phyloP scores from a whole-genome alignment of 148 eudicot genomes.

The Linanthus parryae region DNA sequence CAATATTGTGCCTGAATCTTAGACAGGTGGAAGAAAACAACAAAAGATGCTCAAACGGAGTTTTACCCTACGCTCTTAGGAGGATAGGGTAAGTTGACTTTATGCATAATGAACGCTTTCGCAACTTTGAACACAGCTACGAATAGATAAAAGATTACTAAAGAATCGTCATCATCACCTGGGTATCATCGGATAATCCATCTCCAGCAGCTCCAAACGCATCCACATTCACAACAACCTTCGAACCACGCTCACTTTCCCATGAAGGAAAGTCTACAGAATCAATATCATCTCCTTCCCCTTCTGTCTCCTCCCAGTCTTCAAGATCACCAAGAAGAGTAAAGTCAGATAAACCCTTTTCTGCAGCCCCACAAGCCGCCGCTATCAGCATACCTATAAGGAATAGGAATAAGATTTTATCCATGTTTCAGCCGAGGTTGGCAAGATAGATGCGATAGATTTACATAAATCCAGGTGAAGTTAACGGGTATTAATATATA shows the following conservation, averaged over 20 bases:
- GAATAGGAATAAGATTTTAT: constrained; percentile 25
- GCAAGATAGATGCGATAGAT: constrained; percentile 26
- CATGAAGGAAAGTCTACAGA: constrained; percentile 29
- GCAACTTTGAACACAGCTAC: too few species aligned
- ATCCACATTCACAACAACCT: constrained; percentile 73
- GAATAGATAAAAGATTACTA: background rate
- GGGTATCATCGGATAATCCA: constrained; percentile 82
- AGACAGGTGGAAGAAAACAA: too few species aligned
- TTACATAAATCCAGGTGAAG: constrained; percentile 31
- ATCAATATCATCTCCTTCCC: constrained; percentile 45
- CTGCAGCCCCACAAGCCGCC: constrained; percentile 36
- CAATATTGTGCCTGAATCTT: too few species aligned
- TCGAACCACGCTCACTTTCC: constrained; percentile 31
- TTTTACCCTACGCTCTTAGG: too few species aligned
- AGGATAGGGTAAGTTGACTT: too few species aligned
- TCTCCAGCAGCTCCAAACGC: constrained; percentile 86
- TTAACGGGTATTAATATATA: constrained; percentile 51
- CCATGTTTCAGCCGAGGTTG: constrained; percentile 37
- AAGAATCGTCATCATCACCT: constrained; percentile 46
- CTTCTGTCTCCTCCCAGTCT: constrained; percentile 33
- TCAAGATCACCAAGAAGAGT: constrained; percentile 20
- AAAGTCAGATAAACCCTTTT: constrained; percentile 24
- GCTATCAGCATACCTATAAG: constrained; percentile 36
- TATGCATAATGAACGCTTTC: too few species aligned
- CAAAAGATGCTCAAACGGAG: too few species aligned